These are phyloP conservation scores for Metarhizium humberi DNA, from an alignment of 2,329 filamentous ascomycete species.

Conservation along the genomic window DNA sequence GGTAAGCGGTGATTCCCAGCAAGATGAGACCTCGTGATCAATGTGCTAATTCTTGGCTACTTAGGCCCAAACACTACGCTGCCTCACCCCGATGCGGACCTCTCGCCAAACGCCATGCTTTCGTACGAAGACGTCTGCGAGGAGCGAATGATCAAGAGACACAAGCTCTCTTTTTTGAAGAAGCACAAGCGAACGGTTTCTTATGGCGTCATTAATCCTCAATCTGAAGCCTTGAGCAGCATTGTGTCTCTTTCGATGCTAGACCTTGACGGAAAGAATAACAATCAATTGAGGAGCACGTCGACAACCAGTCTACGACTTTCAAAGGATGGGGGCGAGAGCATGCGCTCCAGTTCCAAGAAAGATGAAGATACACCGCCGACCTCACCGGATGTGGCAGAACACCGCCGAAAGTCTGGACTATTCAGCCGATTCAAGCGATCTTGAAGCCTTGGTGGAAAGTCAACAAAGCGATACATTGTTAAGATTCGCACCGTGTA, in stretches of 20 bases:
- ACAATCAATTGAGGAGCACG: slow-evolving; percentile 13
- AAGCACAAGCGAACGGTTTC: slow-evolving; percentile 38
- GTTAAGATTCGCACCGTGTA: background rate
- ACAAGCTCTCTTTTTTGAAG: slow-evolving; percentile 36
- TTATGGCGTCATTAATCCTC: slow-evolving; percentile 33
- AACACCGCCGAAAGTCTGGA: slow-evolving; percentile 18
- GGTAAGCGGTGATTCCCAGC: slow-evolving; percentile 24
- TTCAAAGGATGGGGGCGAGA: slow-evolving; percentile 31
- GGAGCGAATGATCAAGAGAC: slow-evolving; percentile 30
- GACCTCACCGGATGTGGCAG: slow-evolving; percentile 23
- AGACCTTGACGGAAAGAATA: slow-evolving; percentile 14
- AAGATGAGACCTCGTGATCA: background rate
- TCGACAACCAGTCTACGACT: slow-evolving; percentile 20
- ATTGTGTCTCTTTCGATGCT: slow-evolving; percentile 23
- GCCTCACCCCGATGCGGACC: slow-evolving; percentile 52
- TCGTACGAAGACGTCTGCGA: slow-evolving; percentile 43
- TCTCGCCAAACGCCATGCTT: slow-evolving; percentile 46
- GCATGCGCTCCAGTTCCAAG: slow-evolving; percentile 17
- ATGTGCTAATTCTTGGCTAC: background rate
- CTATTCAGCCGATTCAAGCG: slow-evolving; percentile 8
- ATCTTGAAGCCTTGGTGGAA: background rate
- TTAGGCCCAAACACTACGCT: slow-evolving; percentile 49
- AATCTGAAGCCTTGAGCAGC: slow-evolving; percentile 22
- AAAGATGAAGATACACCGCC: slow-evolving; percentile 24
- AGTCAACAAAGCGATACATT: background rate